Evolutionary conservation across 805 yeast genomes (phyloP).

Genomic region (Lachancea quebecensis): DNA sequence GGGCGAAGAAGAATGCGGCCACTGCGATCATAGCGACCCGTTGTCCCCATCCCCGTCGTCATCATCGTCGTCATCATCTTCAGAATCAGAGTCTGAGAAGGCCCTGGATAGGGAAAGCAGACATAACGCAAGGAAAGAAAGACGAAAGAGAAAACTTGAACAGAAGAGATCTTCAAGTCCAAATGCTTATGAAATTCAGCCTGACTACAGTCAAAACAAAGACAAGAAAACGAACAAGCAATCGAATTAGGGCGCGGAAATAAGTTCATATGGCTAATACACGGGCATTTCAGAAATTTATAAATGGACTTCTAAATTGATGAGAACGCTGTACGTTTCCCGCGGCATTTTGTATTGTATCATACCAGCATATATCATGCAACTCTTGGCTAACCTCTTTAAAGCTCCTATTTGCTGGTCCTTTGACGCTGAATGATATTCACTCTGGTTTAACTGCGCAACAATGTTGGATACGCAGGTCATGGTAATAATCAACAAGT

Average conservation of each 20-base stretch:
- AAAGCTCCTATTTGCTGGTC: slow-evolving; percentile 50
- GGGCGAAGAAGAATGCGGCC: slow-evolving; percentile 32
- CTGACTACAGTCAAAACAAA: slow-evolving; percentile 41
- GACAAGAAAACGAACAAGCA: slow-evolving; percentile 8
- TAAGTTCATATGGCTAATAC: not conserved
- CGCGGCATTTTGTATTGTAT: slow-evolving; percentile 87
- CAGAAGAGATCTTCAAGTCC: slow-evolving; percentile 39
- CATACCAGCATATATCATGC: slow-evolving; percentile 94
- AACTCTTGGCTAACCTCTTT: slow-evolving; percentile 65
- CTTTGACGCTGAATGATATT: slow-evolving; percentile 40
- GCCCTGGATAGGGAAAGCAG: slow-evolving; percentile 30
- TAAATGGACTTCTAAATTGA: slow-evolving; percentile 49
- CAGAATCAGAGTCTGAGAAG: slow-evolving; percentile 37
- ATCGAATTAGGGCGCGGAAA: not conserved
- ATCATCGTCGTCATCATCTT: slow-evolving; percentile 29
- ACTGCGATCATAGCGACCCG: slow-evolving; percentile 15
- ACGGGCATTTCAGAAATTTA: slow-evolving; percentile 3
- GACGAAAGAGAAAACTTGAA: slow-evolving; percentile 28
- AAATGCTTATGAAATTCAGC: slow-evolving; percentile 87
- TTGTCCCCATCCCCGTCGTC: slow-evolving; percentile 16
- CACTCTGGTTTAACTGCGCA: slow-evolving; percentile 34
- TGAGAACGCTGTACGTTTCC: slow-evolving; percentile 67
- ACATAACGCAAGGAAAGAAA: slow-evolving; percentile 29
- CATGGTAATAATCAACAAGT: slow-evolving; percentile 74
- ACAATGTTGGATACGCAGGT: slow-evolving; percentile 58